Base-by-base conservation (phyloP, 2,329 filamentous ascomycete genomes). In the Cadophora luteo-olivacea region DNA sequence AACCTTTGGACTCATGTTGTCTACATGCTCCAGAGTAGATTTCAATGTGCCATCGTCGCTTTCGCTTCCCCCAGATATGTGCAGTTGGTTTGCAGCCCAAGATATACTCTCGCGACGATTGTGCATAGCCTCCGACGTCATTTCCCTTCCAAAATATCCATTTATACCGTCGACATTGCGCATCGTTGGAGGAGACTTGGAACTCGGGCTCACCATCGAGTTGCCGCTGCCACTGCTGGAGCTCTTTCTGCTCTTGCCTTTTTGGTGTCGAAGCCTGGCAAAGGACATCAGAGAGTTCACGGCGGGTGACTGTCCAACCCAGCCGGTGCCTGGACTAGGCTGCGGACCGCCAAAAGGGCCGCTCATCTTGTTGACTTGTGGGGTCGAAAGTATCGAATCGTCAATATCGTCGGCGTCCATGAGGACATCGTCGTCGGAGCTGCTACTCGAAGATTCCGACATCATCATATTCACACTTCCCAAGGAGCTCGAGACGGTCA, bases 61-160 rank as follows among this genome's bases (percentile, higher is more conserved):
- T 75, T 97, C 94, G 73, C 91, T 94, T 4, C 93, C 87, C 4
- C 93, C 87, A 64, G 88, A 90, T 48, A 97, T 91, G 72, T 96
- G 91, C 24, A 97, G 82, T 75, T 97, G 93, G 73, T 96, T 94
- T 19, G 94, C 94, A 48, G 94, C 93, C 83, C 96, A 89, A 72
- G 92, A 97, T 69, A 98, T 89, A 78, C 93, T 97, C 79, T 97
- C 94, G 54, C 95, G 86, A 55, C 95, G 86, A 9, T 91, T 86
- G 49, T 85, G 82, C 72, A 84, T 79, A 8, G 79, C 64, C 78
- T 83, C 81, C 67, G 82, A 82, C 6, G 81, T 80, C 51, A 55
- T 60, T 24, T 83, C 84, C 54, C 81, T 79, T 1, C 82, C 82
- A 76, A 90, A 88, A 75, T 87, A 89, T 14, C 85, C 84, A 63